Evolutionary conservation across 2,329 filamentous ascomycete species (phyloP), one percentile per base, ranked within the genome.

Genomic region (Xylariaceae sp.): DNA sequence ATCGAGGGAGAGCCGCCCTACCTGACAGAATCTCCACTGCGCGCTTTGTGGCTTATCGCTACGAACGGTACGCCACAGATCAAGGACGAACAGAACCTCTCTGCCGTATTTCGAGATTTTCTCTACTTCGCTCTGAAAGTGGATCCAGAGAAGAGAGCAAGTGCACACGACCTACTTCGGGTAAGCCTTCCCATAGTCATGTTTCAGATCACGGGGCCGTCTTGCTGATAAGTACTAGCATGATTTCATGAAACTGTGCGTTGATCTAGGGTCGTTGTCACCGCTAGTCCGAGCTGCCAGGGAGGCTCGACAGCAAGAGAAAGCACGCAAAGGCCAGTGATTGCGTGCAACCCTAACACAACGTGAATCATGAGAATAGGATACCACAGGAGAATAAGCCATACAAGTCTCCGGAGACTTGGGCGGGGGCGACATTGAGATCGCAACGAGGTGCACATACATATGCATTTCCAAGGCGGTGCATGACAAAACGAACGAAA

Each of bases 1-100:
- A 96, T 99, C 58, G 94, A 97, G 72, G 94, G 92, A 67, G 94
- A 97, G 69, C 94, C 94, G 11, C 94, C 94, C 19, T 99, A 97
- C 67, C 77, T 99, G 51, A 97, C 91, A 36, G 94, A 99, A 69
- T 95, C 90, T 35, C 94, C 94, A 5, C 78, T 99, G 19, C 85
- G 92, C 53, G 94, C 94, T 1, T 78, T 99, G 35, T 99, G 94
- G 78, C 74, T 99, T 61, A 99, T 99, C 68, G 94, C 94, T 47
- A 97, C 94, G 32, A 96, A 96, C 65, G 94, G 94, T 42, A 97
- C 94, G 14, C 94, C 94, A 2, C 79, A 86, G 46, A 95, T 99
- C 72, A 97, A 97, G 73, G 90, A 96, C 56, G 90, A 95, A 69
- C 82, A 91, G 49, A 85, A 86, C 42, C 71, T 97, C 44, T 89